A percentile compares a stretch with the other conserved stretches of the same genome.
Conservation (phyloP, 1,284 basidiomycete species). For the Irpex sp. region DNA sequence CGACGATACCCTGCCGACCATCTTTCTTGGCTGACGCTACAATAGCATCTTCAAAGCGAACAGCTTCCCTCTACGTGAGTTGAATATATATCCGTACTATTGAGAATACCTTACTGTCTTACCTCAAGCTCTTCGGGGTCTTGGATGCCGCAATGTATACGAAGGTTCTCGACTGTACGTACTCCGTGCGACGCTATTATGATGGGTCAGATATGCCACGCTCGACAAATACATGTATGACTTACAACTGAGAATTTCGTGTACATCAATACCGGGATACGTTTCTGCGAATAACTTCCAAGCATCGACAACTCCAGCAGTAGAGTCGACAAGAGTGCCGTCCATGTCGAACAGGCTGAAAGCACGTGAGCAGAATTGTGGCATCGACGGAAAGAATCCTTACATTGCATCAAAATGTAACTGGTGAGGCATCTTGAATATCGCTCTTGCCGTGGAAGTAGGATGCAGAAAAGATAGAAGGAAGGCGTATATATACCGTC, state of each 20-base stretch:
- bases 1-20: slow-evolving; percentile 54
- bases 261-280: slow-evolving; percentile 62
- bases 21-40: slow-evolving; percentile 49
- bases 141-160: slow-evolving; percentile 63
- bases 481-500: not conserved
- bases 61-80: slow-evolving; percentile 50
- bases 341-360: slow-evolving; percentile 76
- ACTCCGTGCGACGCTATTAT: slow-evolving; percentile 72
- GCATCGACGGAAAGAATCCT: slow-evolving; percentile 18
- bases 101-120: slow-evolving; percentile 10
- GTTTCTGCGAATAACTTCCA: slow-evolving; percentile 64
- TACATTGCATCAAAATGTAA: slow-evolving; percentile 56
- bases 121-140: slow-evolving; percentile 71
- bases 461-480: not conserved
- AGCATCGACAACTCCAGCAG: slow-evolving; percentile 69
- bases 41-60: slow-evolving; percentile 67
- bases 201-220: slow-evolving; percentile 1
- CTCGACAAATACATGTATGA: slow-evolving; percentile 10
- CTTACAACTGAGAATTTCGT: slow-evolving; percentile 59
- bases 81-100: not conserved
- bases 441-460: slow-evolving; percentile 1
- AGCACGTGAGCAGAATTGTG: slow-evolving; percentile 11
- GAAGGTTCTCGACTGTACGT: slow-evolving; percentile 77
- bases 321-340: slow-evolving; percentile 74
- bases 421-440: slow-evolving; percentile 38